Conservation (phyloP, 768 basidiomycete species). For the Ephemerocybe angulata region DNA sequence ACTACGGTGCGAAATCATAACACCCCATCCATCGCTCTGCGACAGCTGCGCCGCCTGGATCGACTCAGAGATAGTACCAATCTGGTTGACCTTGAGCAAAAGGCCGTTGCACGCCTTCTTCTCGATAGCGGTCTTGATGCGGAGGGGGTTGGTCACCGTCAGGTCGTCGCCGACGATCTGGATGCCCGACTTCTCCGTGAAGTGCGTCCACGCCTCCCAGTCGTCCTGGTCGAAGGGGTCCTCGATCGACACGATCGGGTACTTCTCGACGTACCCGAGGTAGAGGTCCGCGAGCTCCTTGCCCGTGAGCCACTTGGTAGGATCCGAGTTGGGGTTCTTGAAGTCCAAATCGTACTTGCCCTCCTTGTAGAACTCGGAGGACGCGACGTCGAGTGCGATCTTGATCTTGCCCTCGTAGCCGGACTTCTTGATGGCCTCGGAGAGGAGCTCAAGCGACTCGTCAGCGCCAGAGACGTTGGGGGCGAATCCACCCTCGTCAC, state of each 20-base stretch:
- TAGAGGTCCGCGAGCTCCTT: constrained; percentile 91
- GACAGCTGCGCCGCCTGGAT: constrained; percentile 98
- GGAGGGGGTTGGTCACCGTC: constrained; percentile 94
- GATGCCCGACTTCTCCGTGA: constrained; percentile 73
- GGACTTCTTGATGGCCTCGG: constrained; percentile 95
- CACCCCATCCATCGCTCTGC: constrained; percentile 95
- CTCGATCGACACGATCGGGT: constrained; percentile 94
- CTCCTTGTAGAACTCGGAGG: constrained; percentile 99
- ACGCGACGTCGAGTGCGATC: constrained; percentile 97
- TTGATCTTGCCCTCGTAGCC: constrained; percentile 99
- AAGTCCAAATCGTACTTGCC: constrained; percentile 99
- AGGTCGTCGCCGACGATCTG: constrained; percentile 96
- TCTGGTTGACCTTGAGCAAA: constrained; percentile 99
- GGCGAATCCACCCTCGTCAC: constrained; percentile 99
- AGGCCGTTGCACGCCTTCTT: constrained; percentile 99
- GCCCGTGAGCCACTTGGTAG: constrained; percentile 93
- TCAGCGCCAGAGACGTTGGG: constrained; percentile 97
- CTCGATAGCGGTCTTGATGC: constrained; percentile 98
- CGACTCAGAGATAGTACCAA: constrained; percentile 97
- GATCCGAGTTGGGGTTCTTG: constrained; percentile 99
- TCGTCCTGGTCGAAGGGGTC: constrained; percentile 99
- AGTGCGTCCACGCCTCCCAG: constrained; percentile 96
- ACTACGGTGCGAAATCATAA: constrained; percentile 99
- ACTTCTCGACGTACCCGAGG: constrained; percentile 80
- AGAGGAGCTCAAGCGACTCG: constrained; percentile 93